These are phyloP conservation scores for Juncus effusus DNA, from an alignment of 176 grass and related monocot species.

Conservation along the genomic window DNA sequence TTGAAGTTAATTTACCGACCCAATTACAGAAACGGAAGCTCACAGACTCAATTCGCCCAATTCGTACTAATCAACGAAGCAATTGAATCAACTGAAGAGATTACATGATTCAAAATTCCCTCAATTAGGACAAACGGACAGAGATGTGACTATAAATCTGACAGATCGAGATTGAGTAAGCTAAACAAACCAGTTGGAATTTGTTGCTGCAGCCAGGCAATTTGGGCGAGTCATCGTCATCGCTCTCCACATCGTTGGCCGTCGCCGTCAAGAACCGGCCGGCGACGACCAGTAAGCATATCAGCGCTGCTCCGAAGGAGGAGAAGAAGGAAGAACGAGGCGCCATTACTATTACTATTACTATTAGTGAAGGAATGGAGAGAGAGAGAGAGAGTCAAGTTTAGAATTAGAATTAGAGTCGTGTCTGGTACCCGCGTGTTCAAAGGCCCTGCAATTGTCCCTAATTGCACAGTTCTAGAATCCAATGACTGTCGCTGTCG, in stretches of 20 bases:
- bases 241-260: slow-evolving; percentile 65
- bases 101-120: background rate
- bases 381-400: background rate
- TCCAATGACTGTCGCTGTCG: background rate
- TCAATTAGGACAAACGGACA: no score
- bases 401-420: no score
- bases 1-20: background rate
- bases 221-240: slow-evolving; percentile 49
- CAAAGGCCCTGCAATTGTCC: background rate
- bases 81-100: slow-evolving; percentile 9
- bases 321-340: background rate
- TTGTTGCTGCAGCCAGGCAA: slow-evolving; percentile 76
- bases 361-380: slow-evolving; percentile 11
- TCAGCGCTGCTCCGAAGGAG: background rate
- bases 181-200: slow-evolving; percentile 73
- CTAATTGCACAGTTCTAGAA: background rate
- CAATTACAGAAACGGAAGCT: background rate
- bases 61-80: background rate
- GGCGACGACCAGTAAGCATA: slow-evolving; percentile 42
- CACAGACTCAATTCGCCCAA: slow-evolving; percentile 10
- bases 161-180: background rate
- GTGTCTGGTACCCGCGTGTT: background rate
- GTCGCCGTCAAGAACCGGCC: slow-evolving; percentile 9
- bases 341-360: slow-evolving; percentile 12
- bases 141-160: no score